Conservation (phyloP, 176 grass and related monocot genomes). For the Cocos nucifera region DNA sequence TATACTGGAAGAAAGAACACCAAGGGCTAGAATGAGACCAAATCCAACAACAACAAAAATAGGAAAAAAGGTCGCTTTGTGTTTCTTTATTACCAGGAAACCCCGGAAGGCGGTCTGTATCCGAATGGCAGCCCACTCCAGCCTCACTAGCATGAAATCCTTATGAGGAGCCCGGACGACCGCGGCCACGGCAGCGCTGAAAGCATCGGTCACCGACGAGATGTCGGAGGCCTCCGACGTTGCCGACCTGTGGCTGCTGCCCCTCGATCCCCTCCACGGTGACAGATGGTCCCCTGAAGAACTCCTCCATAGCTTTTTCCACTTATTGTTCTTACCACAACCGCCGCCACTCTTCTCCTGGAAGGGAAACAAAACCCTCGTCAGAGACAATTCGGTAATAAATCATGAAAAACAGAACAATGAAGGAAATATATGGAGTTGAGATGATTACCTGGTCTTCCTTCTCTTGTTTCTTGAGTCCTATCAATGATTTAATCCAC, state of each 20-base stretch:
- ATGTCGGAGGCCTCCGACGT: slow-evolving; percentile 56
- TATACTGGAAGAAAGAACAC: too few relatives aligned
- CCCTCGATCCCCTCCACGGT: slow-evolving; percentile 31
- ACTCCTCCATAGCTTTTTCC: slow-evolving; percentile 76
- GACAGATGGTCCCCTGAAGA: slow-evolving; percentile 48
- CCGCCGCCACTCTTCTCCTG: neutral
- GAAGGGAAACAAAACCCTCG: neutral
- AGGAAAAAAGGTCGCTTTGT: neutral
- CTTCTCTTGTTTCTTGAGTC: slow-evolving; percentile 74
- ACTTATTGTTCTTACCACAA: slow-evolving; percentile 47
- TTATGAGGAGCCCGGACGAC: slow-evolving; percentile 67
- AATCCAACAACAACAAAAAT: too few relatives aligned
- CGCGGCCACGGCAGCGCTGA: slow-evolving; percentile 52
- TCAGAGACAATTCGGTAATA: neutral
- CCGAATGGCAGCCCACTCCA: slow-evolving; percentile 81
- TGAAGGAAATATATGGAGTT: neutral
- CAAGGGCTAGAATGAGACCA: too few relatives aligned
- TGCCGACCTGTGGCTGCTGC: slow-evolving; percentile 31
- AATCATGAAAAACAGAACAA: neutral
- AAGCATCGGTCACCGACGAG: slow-evolving; percentile 46
- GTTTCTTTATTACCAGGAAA: slow-evolving; percentile 49
- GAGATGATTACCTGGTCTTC: slow-evolving; percentile 42
- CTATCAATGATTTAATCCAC: slow-evolving; percentile 78
- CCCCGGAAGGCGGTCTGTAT: slow-evolving; percentile 88
- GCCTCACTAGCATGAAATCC: slow-evolving; percentile 83